These are phyloP conservation scores for Phytophthora sojae DNA, from an alignment of 352 stramenopile genomes.

Conservation along the genomic window DNA sequence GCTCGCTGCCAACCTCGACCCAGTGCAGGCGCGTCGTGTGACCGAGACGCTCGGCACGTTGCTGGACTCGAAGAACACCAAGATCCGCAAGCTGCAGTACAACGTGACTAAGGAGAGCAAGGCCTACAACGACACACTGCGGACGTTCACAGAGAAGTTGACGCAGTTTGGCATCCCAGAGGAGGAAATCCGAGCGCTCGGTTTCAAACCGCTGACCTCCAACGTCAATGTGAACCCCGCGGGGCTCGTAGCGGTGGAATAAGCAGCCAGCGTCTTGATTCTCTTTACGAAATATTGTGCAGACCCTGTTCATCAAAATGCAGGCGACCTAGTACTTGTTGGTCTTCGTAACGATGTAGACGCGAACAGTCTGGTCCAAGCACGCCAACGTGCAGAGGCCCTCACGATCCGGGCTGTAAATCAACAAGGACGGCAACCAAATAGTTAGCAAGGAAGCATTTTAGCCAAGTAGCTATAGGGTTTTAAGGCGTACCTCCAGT, in stretches of 20 bases:
- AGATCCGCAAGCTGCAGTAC: constrained; percentile 72
- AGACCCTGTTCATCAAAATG: constrained; percentile 18
- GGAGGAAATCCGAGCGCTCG: constrained; percentile 72
- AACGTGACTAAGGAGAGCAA: constrained; percentile 78
- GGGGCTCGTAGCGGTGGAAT: constrained; percentile 71
- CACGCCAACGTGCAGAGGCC: constrained; percentile 92
- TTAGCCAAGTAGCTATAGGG: not conserved
- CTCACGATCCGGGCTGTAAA: constrained; percentile 87
- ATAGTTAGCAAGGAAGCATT: not conserved
- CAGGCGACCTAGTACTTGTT: constrained; percentile 87
- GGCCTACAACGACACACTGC: constrained; percentile 79
- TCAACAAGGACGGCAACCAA: constrained; percentile 7
- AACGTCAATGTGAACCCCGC: constrained; percentile 74
- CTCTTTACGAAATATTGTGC: constrained; percentile 18
- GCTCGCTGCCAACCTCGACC: constrained; percentile 77
- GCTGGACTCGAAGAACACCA: constrained; percentile 67
- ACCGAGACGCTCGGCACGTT: constrained; percentile 72
- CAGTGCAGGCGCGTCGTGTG: constrained; percentile 70
- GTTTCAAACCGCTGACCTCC: constrained; percentile 64
- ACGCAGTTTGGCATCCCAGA: constrained; percentile 73
- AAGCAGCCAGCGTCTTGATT: constrained; percentile 24
- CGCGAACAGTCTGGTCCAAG: constrained; percentile 95
- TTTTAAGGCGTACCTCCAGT: constrained; percentile 88
- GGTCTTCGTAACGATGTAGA: constrained; percentile 97
- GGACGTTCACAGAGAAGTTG: constrained; percentile 78